Evolutionary conservation across 331 rosid genomes (phyloP), one percentile per base, ranked within the genome.

Genomic region (Quercus phellos): DNA sequence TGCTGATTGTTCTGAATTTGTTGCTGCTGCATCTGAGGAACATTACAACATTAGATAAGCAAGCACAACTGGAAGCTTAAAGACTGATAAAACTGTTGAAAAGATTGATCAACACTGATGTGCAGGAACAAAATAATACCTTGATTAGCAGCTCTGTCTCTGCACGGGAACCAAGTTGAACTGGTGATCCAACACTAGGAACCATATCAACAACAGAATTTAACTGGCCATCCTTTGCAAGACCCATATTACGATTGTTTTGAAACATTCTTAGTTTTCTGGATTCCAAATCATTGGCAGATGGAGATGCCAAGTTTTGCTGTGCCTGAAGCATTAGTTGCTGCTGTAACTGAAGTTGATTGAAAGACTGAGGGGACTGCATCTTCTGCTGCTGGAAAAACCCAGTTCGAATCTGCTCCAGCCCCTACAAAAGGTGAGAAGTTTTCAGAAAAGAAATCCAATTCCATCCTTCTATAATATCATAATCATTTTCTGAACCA

Each of bases 291-390:
- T 87, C 90, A 81, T 26, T 73, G 70, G 79, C 55, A 50, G 90
- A 78, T 73, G 86, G 84, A 70, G 88, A 81, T 63, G 83, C 70
- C 70, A 84, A 68, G 84, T 75, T 89, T 71, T 87, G 89, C 29
- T 80, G 86, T 51, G 85, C 85, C 80, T 77, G 91, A 55, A 83
- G 86, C 88, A 82, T 76, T 74, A 85, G 79, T 81, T 86, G 91
- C 78, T 87, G 94, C 82, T 81, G 83, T 46, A 63, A 71, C 76
- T 84, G 87, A 72, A 82, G 80, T 72, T 86, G 92, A 86, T 79
- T 79, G 35, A 81, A 79, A 60, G 92, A 67, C 69, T 79, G 92
- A 5, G 87, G 78, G 51, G 90, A 83, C 84, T 86, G 91, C 81
- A 79, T 71, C 87, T 82, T 77, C 24, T 76, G 87, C 75, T 81